phyloP scores from a whole-genome alignment of 305 asterid genomes.

The Fraxinus platypoda region DNA sequence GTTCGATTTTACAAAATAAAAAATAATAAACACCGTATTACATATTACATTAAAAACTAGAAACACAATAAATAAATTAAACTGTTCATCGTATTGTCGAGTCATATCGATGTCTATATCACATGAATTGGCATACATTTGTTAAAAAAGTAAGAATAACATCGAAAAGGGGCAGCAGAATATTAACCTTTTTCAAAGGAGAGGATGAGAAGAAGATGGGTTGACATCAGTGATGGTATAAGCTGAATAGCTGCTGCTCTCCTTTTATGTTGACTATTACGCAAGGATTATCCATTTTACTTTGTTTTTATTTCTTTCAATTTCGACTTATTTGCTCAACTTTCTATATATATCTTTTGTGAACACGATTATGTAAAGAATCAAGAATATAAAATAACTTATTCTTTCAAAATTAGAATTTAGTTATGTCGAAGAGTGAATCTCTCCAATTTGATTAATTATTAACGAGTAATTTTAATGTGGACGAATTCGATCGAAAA shows the following conservation, averaged over 20 bases:
- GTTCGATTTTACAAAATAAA: background rate
- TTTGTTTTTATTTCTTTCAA: background rate
- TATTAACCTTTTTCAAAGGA: background rate
- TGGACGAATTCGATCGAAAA: background rate
- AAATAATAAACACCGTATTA: background rate
- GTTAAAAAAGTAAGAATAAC: background rate
- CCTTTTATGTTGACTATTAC: constrained; percentile 5
- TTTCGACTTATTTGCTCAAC: background rate
- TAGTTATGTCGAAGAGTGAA: background rate
- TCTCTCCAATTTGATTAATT: background rate
- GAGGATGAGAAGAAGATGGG: background rate
- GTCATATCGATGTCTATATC: background rate
- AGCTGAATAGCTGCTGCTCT: background rate
- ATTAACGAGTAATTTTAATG: background rate
- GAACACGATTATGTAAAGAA: background rate
- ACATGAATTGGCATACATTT: background rate
- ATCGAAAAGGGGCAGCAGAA: background rate
- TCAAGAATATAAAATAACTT: background rate
- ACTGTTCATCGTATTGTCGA: background rate
- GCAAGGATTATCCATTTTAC: background rate
- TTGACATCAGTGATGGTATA: background rate
- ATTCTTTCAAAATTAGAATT: background rate
- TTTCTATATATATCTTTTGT: background rate
- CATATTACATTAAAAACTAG: background rate
- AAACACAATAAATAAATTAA: background rate